phyloP scores from a whole-genome alignment of 2,329 filamentous ascomycete genomes.

The Fusarium cyanostomum region DNA sequence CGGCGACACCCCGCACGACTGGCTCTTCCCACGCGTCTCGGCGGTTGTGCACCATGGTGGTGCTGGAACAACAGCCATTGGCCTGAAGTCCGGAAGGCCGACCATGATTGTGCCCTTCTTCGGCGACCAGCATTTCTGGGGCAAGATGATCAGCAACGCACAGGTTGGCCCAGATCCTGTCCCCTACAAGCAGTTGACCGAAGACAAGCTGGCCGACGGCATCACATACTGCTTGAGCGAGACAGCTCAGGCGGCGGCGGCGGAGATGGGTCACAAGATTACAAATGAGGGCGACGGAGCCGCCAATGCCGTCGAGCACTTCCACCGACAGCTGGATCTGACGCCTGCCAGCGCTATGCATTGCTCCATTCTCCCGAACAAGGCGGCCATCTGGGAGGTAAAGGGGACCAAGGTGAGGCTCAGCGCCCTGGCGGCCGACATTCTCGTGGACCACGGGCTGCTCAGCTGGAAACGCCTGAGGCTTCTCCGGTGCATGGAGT shows the following conservation, averaged over 20 bases:
- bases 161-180: slow-evolving; percentile 27
- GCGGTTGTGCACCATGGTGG: slow-evolving; percentile 77
- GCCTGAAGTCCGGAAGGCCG: slow-evolving; percentile 72
- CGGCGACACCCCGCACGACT: slow-evolving; percentile 77
- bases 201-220: slow-evolving; percentile 14
- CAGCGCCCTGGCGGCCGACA: too few relatives aligned
- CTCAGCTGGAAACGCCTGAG: too few relatives aligned
- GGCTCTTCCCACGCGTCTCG: slow-evolving; percentile 72
- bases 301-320: too few relatives aligned
- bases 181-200: slow-evolving; percentile 17
- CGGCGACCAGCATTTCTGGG: slow-evolving; percentile 52
- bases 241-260: slow-evolving; percentile 14
- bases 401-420: too few relatives aligned
- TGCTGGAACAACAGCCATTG: slow-evolving; percentile 77
- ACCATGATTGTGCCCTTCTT: slow-evolving; percentile 81
- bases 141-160: slow-evolving; percentile 25
- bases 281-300: too few relatives aligned
- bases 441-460: too few relatives aligned
- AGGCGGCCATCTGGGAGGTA: too few relatives aligned
- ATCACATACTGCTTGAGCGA: slow-evolving; percentile 23
- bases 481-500: too few relatives aligned
- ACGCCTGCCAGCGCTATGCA: too few relatives aligned
- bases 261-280: too few relatives aligned
- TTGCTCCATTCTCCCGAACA: too few relatives aligned
- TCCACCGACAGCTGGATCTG: too few relatives aligned